Base-by-base conservation (phyloP, 2,329 filamentous ascomycete species). In the Cordyceps sp. region DNA sequence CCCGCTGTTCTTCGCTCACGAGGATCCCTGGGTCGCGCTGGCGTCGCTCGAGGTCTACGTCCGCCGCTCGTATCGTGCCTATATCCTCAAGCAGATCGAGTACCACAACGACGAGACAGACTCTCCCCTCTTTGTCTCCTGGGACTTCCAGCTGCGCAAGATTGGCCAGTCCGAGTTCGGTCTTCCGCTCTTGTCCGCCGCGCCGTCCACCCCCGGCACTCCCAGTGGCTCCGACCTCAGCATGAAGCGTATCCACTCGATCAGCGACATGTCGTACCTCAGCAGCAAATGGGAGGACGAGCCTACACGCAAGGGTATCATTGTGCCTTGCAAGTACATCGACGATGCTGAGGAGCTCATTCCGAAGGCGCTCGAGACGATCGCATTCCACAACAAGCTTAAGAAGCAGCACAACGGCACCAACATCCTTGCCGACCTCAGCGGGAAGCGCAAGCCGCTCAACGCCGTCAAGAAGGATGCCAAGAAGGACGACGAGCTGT, bases 21-120 rank as follows among this genome's bases (percentile, higher is more conserved):
- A 82, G 26, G 90, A 98, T 49, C 78, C 84, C 10, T 96, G 85
- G 83, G 88, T 98, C 20, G 83, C 83, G 7, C 64, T 94, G 38
- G 90, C 90, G 36, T 84, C 90, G 30, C 71, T 98, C 5, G 90
- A 98, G 54, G 86, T 96, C 30, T 98, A 98, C 55, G 78, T 93
- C 39, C 86, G 90, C 46, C 83, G 90, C 40, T 86, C 90, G 12
- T 98, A 98, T 64, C 82, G 90, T 64, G 90, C 90, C 2, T 98
- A 98, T 59, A 77, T 81, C 37, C 64, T 98, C 32, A 86, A 92
- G 67, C 66, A 75, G 44, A 78, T 98, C 36, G 73, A 93, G 45
- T 98, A 98, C 54, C 77, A 92, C 52, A 73, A 86, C 47, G 76
- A 78, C 33, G 84, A 93, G 45, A 65, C 55, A 9, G 66, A 69